Percentiles rank a stretch among this genome's conserved stretches.
phyloP scores from a whole-genome alignment of 768 basidiomycete genomes.

The Mycena venus region DNA sequence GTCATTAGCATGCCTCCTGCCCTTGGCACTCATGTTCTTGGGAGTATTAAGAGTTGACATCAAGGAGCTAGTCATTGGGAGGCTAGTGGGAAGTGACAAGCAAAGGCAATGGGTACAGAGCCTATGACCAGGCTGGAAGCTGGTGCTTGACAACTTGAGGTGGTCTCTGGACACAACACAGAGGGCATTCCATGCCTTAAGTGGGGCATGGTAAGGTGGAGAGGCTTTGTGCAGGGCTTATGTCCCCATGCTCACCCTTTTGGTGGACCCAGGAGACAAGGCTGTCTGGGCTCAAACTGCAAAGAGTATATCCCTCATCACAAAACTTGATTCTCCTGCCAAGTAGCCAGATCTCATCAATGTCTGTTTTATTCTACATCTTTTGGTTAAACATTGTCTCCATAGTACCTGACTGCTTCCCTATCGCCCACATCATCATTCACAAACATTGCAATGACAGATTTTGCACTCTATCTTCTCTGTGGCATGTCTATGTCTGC shows the following conservation, averaged over 20 bases:
- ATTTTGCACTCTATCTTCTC: conserved; percentile 97
- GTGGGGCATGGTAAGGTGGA: no score
- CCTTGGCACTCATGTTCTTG: no score
- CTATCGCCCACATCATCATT: conserved; percentile 87
- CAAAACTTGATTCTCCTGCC: conserved; percentile 90
- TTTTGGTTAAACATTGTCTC: neutral
- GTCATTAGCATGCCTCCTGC: no score
- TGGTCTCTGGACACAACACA: no score
- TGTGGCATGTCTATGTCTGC: conserved; percentile 91
- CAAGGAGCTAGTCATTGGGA: no score
- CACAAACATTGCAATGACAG: conserved; percentile 88
- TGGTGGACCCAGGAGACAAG: conserved; percentile 75
- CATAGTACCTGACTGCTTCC: conserved; percentile 89
- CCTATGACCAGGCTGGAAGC: no score
- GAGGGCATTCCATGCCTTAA: no score
- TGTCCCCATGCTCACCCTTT: conserved; percentile 94
- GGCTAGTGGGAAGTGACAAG: no score
- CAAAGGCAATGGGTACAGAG: no score
- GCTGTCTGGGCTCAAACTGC: conserved; percentile 87
- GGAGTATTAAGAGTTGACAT: no score
- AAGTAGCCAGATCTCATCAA: conserved; percentile 92
- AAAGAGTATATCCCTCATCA: conserved; percentile 93
- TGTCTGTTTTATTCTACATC: conserved; percentile 64
- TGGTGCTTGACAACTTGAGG: no score
- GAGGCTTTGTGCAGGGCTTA: conserved; percentile 83